Evolutionary conservation across 768 basidiomycete genomes (phyloP), one percentile per base, ranked within the genome.

Genomic region (Hygrocybe punicea): DNA sequence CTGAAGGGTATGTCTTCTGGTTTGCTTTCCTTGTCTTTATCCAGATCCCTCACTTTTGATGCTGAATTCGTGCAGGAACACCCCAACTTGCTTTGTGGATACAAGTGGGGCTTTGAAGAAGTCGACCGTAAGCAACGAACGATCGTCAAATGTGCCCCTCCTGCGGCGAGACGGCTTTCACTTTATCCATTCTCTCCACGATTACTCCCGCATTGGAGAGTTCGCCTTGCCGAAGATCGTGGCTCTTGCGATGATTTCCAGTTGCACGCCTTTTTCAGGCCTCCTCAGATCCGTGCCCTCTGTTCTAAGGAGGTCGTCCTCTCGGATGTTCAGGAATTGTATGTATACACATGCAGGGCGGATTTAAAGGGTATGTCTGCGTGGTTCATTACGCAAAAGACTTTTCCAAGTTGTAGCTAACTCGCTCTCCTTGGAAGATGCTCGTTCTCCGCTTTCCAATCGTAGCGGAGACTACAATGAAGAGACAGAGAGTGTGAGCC

Each of bases 91-190:
- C 21, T 16, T 11, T n/a, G 10, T 21, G 51, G 35, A n/a, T 10
- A 53, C 51, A 37, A 37, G 6, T 37, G 34, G 2, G 50, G 36
- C 10, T 53, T 59, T 50, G 34, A 58, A 13, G 56, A 58, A 17
- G 56, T 52, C n/a, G 23, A 11, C 29, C 45, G 37, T 45, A 64
- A 36, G 44, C 60, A 6, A n/a, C 19, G 25, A 19, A 42, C 16
- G 17, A 29, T 53, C 52, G 44, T 64, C 13, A 56, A 57, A 65
- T 37, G 58, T 67, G 25, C 37, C 35, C 8, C 63, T 62, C 57
- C 56, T 67, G 7, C 64, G 50, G 6, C 44, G 37, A 29, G 64
- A 60, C 14, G 64, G 66, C 17, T 58, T 62, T 37, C 66, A 67
- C 50, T 65, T 65, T 21, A 56, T 63, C 44, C 61, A 64, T 56